These are phyloP conservation scores for Suhomyces xylopsoci DNA, from an alignment of 805 yeast species.

Conservation along the genomic window DNA sequence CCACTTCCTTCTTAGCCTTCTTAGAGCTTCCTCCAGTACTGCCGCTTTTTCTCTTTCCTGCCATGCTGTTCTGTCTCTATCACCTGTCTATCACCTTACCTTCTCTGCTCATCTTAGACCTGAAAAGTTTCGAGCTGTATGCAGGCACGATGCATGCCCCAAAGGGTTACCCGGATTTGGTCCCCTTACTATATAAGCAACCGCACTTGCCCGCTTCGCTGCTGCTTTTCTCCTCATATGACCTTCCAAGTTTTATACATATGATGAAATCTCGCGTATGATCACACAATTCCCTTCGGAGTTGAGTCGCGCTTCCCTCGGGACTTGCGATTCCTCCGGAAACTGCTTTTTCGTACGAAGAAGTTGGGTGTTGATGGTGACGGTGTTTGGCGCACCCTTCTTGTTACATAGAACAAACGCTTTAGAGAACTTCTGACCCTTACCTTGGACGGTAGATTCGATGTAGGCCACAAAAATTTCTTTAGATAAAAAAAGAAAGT, in stretches of 20 bases:
- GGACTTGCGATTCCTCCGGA: constrained; percentile 31
- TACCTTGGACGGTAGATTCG: constrained; percentile 1
- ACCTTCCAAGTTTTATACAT: constrained; percentile 65
- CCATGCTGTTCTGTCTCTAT: no score
- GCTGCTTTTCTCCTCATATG: constrained; percentile 35
- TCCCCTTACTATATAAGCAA: not conserved
- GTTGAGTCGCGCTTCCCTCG: constrained; percentile 34
- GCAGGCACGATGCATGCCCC: not conserved
- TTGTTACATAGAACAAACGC: constrained; percentile 46
- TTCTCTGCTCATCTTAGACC: not conserved
- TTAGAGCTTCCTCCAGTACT: not conserved
- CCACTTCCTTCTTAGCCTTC: constrained; percentile 6
- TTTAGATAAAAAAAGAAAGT: not conserved
- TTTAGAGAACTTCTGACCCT: constrained; percentile 45
- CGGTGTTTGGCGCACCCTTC: constrained; percentile 49
- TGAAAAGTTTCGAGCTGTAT: constrained; percentile 1
- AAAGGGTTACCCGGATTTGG: constrained; percentile 21
- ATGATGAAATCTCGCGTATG: constrained; percentile 62
- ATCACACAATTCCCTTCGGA: constrained; percentile 40
- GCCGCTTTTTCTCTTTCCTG: constrained; percentile 5
- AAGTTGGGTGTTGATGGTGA: constrained; percentile 44
- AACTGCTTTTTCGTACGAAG: constrained; percentile 29
- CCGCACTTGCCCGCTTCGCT: not conserved
- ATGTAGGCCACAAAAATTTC: constrained; percentile 2
- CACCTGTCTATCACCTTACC: not conserved